Percentiles rank a stretch among this genome's conserved stretches.
Evolutionary conservation across 148 eudicot genomes (phyloP).

Genomic region (Chenopodium berlandieri): DNA sequence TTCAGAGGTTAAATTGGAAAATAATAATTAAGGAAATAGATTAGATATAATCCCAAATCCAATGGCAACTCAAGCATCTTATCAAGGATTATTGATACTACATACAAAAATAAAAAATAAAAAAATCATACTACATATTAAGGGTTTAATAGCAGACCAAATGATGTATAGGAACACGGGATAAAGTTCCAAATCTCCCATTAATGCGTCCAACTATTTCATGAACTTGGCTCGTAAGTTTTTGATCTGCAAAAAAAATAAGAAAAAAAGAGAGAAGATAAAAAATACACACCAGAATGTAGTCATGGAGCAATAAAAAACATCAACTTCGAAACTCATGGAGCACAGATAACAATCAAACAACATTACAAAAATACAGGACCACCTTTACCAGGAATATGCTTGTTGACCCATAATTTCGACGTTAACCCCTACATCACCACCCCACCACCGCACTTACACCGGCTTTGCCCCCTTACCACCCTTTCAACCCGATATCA

Average conservation of each 20-base stretch:
- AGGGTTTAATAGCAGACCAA: slow-evolving; percentile 47
- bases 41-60: background rate
- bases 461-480: no score
- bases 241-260: slow-evolving; percentile 55
- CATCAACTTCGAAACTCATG: background rate
- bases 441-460: no score
- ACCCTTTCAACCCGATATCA: no score
- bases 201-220: slow-evolving; percentile 96
- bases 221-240: slow-evolving; percentile 92
- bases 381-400: no score
- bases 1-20: no score
- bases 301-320: background rate
- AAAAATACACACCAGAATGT: background rate
- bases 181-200: slow-evolving; percentile 83
- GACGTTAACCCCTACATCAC: no score
- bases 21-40: no score
- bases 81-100: background rate
- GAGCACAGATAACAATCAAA: background rate
- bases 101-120: background rate
- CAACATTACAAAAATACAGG: background rate
- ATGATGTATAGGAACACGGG: slow-evolving; percentile 92
- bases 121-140: background rate
- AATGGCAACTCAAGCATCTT: background rate
- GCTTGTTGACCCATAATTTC: no score
- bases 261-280: background rate